Evolutionary conservation across 805 yeast species (phyloP), one percentile per base, ranked within the genome.

Genomic region (Ogataea allantospora): DNA sequence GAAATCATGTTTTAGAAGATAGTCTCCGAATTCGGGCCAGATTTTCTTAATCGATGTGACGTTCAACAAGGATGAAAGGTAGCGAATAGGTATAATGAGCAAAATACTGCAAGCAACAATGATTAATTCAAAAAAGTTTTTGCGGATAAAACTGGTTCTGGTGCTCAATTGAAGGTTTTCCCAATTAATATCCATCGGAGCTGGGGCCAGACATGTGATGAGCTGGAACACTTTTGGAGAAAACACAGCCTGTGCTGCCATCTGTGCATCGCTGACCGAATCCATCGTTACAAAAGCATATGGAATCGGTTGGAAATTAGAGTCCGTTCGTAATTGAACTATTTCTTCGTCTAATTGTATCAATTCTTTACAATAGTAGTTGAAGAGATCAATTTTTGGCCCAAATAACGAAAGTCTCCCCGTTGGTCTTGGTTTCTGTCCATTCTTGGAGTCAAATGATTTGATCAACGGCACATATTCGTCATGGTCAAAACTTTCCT

Each of bases 161-260:
- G 64, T 64, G n/a, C 70, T 58, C 20, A 73, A 48, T 32, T 63
- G 62, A 47, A 76, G 63, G 55, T 71, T 73, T 11, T 66, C 61
- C 99, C 99, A 93, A 33, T 86, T 78, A 21, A 93, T 80, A 58
- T 93, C 99, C 52, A 85, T 87, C 2, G 99, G 98, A 0, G 98
- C 95, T 0, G 99, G 98, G 0, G 99, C 99, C 40, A 89, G 65
- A 30, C 74, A 70, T 6, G 96, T 85, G 23, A 88, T 85, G 38
- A 93, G 69, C 41, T 83, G 87, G 57, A 85, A 83, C 3, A 89
- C 87, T 42, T 83, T 77, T 0, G 98, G 97, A 49, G 93, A 96
- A 39, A 93, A 66, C 0, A 91, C 87, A 0, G 98, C 93, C 61
- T 93, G 99, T 0, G 98, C 96, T 4, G 95, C 87, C 88, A 93